Base-by-base conservation (phyloP, 352 stramenopile species). In the Phytophthora uliginosa region DNA sequence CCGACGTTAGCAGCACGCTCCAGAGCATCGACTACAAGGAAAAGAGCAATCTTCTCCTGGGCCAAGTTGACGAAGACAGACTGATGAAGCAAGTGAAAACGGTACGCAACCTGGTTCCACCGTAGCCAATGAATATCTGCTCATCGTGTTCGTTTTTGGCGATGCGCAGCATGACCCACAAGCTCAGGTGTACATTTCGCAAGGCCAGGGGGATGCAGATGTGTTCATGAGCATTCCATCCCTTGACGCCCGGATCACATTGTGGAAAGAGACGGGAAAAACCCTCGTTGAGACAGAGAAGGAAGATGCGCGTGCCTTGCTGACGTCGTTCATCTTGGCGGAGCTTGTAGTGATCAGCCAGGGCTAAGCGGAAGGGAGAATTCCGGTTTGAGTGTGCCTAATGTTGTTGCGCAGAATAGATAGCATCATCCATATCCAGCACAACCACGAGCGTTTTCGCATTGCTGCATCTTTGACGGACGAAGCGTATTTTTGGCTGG, bases 151-250 rank as follows among this genome's bases (percentile, higher is more conserved):
- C 42, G 52, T 9, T 53, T 45, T 57, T 38, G 63, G 2, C 59
- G 13, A 5, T 38, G 15, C 4, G 20, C 60, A 95, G 89, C 82
- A 95, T 45, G 83, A 95, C 36, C 68, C 78, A 15, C 77, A 88
- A 47, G 80, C 87, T 2, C 84, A 93, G 47, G 85, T 94, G 18
- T 94, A 94, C 59, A 85, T 94, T 61, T 94, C 88, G n/a, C 86
- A 93, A 61, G 87, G 87, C 0, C 88, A 91, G 31, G 82, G 88
- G 61, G 88, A 91, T 55, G 85, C 86, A 4, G 89, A 95, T 18
- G 86, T 92, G 34, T 90, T 94, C 64, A 88, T 95, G 74, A 95
- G 84, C 57, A 94, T 95, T 50, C 89, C 89, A 33, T 87, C 77
- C 5, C 78, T 95, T 9, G 85, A 95, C 6, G 89, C 89, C 4